Evolutionary conservation across 257 asterid species (phyloP).

Genomic region (Verbena officinalis): DNA sequence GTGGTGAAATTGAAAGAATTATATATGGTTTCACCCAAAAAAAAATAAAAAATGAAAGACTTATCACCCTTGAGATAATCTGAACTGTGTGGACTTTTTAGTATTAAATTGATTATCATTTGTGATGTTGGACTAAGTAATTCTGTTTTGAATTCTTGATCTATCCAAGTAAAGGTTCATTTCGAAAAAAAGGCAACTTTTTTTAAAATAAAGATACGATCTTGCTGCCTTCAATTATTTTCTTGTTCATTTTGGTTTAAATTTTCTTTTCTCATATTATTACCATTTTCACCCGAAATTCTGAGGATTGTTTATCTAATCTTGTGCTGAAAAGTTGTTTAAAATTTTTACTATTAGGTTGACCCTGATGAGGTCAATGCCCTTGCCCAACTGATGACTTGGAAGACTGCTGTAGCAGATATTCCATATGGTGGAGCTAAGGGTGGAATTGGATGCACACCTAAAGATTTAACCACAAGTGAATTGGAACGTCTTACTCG

Average conservation of each 20-base stretch:
- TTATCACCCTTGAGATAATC: too few species aligned
- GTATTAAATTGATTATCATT: neutral
- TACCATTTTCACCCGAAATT: neutral
- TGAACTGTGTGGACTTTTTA: neutral
- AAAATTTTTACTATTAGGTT: conserved; percentile 43
- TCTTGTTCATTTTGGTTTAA: neutral
- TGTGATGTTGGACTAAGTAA: neutral
- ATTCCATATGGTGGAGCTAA: conserved; percentile 86
- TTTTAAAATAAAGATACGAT: too few species aligned
- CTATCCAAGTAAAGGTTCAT: too few species aligned
- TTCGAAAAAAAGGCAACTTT: too few species aligned
- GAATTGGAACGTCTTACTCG: conserved; percentile 83
- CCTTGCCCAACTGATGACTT: conserved; percentile 85
- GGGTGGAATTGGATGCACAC: conserved; percentile 80
- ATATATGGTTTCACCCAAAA: too few species aligned
- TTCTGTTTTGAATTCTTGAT: too few species aligned
- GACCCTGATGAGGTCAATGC: conserved; percentile 88
- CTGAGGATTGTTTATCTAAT: neutral
- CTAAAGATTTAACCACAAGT: conserved; percentile 56
- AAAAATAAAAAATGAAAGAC: too few species aligned
- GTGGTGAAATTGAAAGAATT: neutral
- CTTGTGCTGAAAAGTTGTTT: conserved; percentile 27
- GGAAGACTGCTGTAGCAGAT: conserved; percentile 85
- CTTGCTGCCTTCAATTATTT: conserved; percentile 1
- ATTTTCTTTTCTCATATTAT: neutral